phyloP scores from a whole-genome alignment of 257 asterid species.

The Haberlea rhodopensis region DNA sequence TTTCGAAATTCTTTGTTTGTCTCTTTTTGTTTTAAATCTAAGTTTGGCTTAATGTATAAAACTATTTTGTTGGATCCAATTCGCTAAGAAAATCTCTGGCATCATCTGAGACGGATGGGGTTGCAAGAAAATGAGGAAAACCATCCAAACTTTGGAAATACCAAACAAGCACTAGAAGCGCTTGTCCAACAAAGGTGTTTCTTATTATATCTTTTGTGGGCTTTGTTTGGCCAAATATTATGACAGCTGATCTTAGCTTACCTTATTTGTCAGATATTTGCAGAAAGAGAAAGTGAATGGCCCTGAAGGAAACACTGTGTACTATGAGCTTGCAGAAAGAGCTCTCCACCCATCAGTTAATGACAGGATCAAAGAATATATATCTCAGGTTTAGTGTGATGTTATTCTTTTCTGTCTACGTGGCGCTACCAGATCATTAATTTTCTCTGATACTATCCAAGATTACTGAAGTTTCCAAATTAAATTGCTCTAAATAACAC shows the following conservation, averaged over 20 bases:
- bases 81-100: constrained; percentile 75
- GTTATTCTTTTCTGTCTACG: not conserved
- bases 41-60: constrained; percentile 2
- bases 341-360: constrained; percentile 57
- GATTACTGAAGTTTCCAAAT: too few species aligned
- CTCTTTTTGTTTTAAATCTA: not conserved
- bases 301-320: constrained; percentile 63
- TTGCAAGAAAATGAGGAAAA: constrained; percentile 67
- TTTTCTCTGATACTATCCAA: too few species aligned
- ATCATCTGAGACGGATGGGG: constrained; percentile 82
- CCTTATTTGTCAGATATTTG: constrained; percentile 52
- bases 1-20: too few species aligned
- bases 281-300: constrained; percentile 81
- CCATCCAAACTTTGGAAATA: constrained; percentile 61
- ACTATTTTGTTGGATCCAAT: constrained; percentile 17
- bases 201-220: constrained; percentile 7
- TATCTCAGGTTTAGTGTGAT: constrained; percentile 50
- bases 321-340: constrained; percentile 95
- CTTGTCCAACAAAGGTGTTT: constrained; percentile 90
- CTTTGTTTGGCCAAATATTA: constrained; percentile 12
- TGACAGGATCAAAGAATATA: constrained; percentile 55
- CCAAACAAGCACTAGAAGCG: constrained; percentile 59
- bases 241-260: constrained; percentile 20
- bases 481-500: too few species aligned
- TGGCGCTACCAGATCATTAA: not conserved